Evolutionary conservation across 139 green algal genomes (phyloP).

Genomic region (Micractinium conductrix): DNA sequence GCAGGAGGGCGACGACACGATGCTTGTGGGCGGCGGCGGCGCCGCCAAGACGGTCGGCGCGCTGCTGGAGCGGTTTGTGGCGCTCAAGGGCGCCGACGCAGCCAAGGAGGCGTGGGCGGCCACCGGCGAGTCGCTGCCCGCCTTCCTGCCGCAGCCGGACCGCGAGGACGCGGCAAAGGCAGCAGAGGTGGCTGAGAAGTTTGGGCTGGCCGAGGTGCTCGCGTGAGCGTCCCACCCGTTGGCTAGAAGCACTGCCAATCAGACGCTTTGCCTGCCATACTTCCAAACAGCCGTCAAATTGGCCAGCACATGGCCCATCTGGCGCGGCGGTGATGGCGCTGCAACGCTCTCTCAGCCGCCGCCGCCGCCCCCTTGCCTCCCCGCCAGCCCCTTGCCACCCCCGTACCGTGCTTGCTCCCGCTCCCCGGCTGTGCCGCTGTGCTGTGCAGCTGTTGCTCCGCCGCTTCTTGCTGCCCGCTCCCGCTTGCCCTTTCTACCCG

Average conservation of each 20-base stretch:
- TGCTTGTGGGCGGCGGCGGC: conserved; percentile 47
- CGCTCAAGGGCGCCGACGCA: conserved; percentile 31
- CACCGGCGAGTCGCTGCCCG: background rate
- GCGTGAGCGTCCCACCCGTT: background rate
- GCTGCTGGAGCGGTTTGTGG: conserved; percentile 28
- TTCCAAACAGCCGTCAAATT: background rate
- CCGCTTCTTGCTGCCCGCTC: too few relatives aligned
- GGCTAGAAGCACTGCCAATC: background rate
- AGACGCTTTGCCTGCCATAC: background rate
- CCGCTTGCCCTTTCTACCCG: background rate
- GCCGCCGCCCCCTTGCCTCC: background rate
- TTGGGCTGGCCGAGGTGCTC: background rate
- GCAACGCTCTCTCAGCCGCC: background rate
- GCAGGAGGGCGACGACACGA: conserved; percentile 48
- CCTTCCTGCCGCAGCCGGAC: conserved; percentile 18
- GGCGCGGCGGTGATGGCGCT: background rate
- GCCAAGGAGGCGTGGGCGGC: conserved; percentile 19
- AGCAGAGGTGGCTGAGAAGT: background rate
- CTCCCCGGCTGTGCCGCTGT: background rate
- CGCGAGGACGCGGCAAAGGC: background rate
- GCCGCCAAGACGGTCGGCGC: conserved; percentile 36
- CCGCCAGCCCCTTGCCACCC: background rate
- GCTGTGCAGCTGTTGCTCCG: background rate
- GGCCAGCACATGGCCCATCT: background rate
- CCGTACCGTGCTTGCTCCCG: background rate